Conservation (phyloP, 768 basidiomycete species). For the Panaeolus papilionaceus region DNA sequence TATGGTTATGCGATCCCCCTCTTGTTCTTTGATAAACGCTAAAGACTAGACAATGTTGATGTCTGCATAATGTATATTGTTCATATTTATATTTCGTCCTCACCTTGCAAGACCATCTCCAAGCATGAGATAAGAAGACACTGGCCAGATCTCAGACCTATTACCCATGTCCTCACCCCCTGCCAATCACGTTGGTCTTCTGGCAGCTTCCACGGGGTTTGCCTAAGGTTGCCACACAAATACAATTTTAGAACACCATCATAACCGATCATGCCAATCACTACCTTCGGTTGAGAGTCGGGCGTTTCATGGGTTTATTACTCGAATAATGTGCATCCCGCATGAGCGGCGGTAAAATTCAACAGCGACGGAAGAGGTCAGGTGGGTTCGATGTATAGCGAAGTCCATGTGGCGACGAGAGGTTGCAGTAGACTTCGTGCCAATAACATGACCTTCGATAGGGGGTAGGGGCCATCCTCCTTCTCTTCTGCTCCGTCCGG, state of each 20-base stretch:
- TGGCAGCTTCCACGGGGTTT: too few species aligned
- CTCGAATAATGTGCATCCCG: too few species aligned
- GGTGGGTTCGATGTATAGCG: not conserved
- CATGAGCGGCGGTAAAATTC: not conserved
- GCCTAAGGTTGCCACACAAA: too few species aligned
- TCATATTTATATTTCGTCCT: too few species aligned
- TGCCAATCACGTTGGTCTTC: too few species aligned
- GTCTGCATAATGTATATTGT: not conserved
- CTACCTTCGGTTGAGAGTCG: conserved; percentile 6
- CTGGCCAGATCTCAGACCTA: too few species aligned
- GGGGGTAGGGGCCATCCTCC: not conserved
- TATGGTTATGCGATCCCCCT: not conserved
- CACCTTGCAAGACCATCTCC: too few species aligned
- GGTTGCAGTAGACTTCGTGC: not conserved
- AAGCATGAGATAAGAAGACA: too few species aligned
- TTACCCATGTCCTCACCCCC: too few species aligned
- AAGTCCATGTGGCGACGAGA: not conserved
- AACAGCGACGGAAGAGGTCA: not conserved
- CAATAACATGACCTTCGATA: not conserved
- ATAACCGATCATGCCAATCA: not conserved
- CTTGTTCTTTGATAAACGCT: not conserved
- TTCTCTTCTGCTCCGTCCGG: not conserved
- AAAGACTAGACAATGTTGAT: not conserved
- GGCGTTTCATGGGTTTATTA: conserved; percentile 14
- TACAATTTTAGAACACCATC: not conserved